A percentile compares a stretch with the other conserved stretches of the same genome.
These are phyloP conservation scores for Cytospora schulzeri DNA, from an alignment of 2,329 filamentous ascomycete species.

Conservation along the genomic window DNA sequence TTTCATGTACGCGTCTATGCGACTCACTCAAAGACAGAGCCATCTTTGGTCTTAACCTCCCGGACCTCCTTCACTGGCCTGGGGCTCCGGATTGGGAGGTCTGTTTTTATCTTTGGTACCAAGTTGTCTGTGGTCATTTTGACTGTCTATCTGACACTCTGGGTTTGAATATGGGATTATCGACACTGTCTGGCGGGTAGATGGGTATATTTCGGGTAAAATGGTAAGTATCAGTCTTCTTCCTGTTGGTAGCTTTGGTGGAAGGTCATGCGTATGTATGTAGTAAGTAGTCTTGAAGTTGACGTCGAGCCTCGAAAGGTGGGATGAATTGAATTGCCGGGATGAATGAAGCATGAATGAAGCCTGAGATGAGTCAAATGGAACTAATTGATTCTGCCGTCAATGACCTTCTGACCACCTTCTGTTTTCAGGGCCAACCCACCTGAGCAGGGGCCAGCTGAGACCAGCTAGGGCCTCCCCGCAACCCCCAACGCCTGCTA, in stretches of 20 bases:
- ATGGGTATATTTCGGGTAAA: background rate
- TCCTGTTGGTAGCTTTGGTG: background rate
- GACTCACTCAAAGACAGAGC: slow-evolving; percentile 40
- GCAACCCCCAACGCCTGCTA: too few species aligned
- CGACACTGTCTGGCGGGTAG: background rate
- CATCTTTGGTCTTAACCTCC: slow-evolving; percentile 25
- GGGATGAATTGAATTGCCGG: slow-evolving; percentile 12
- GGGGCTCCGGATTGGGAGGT: slow-evolving; percentile 21
- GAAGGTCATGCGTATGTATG: background rate
- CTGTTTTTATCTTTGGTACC: slow-evolving; percentile 12
- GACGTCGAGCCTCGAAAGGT: background rate
- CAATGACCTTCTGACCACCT: slow-evolving; percentile 7
- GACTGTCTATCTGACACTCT: background rate
- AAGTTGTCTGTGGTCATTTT: slow-evolving; percentile 24
- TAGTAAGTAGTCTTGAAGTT: background rate
- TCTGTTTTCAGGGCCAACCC: background rate
- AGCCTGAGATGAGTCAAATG: slow-evolving; percentile 8
- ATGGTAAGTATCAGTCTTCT: background rate
- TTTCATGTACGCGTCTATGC: background rate
- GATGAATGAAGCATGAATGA: background rate
- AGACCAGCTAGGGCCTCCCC: too few species aligned
- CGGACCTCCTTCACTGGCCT: slow-evolving; percentile 20
- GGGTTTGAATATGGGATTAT: background rate
- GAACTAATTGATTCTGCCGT: slow-evolving; percentile 11
- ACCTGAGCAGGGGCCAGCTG: too few species aligned